phyloP scores from a whole-genome alignment of 1,139 yeast species.

The Hyphopichia pseudoburtonii region DNA sequence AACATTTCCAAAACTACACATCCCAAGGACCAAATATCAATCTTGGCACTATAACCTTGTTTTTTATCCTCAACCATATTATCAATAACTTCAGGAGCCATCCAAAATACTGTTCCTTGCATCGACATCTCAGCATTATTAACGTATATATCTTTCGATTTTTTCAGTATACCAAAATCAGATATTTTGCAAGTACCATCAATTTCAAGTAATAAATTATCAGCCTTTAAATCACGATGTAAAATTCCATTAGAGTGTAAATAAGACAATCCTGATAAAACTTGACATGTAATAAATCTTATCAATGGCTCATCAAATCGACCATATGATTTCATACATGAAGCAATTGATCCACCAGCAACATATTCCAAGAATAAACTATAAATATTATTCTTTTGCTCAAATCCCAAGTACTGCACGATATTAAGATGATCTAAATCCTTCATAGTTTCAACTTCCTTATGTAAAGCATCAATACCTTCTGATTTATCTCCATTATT shows the following conservation, averaged over 20 bases:
- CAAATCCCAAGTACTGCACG: slow-evolving; percentile 94
- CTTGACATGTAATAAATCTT: slow-evolving; percentile 74
- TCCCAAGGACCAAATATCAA: slow-evolving; percentile 90
- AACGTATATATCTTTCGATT: slow-evolving; percentile 81
- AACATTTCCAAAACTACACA: slow-evolving; percentile 96
- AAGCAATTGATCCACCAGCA: slow-evolving; percentile 96
- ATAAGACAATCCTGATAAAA: slow-evolving; percentile 79
- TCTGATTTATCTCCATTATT: slow-evolving; percentile 51
- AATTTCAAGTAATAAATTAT: slow-evolving; percentile 79
- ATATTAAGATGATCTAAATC: slow-evolving; percentile 92
- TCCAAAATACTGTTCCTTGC: slow-evolving; percentile 99
- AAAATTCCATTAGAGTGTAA: slow-evolving; percentile 84
- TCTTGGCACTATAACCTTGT: slow-evolving; percentile 95
- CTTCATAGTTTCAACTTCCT: slow-evolving; percentile 92
- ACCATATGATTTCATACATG: slow-evolving; percentile 81
- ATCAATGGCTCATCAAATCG: slow-evolving; percentile 79
- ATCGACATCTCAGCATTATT: slow-evolving; percentile 94
- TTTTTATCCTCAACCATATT: slow-evolving; percentile 71
- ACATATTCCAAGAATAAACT: slow-evolving; percentile 92
- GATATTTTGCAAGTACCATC: slow-evolving; percentile 96
- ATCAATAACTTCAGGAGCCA: slow-evolving; percentile 98
- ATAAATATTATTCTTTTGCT: slow-evolving; percentile 70
- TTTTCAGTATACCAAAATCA: slow-evolving; percentile 94
- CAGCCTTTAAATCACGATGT: slow-evolving; percentile 96
- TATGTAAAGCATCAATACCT: slow-evolving; percentile 78